Evolutionary conservation across 495 filamentous ascomycete genomes (phyloP).

Genomic region (Gamarada debralockiae): DNA sequence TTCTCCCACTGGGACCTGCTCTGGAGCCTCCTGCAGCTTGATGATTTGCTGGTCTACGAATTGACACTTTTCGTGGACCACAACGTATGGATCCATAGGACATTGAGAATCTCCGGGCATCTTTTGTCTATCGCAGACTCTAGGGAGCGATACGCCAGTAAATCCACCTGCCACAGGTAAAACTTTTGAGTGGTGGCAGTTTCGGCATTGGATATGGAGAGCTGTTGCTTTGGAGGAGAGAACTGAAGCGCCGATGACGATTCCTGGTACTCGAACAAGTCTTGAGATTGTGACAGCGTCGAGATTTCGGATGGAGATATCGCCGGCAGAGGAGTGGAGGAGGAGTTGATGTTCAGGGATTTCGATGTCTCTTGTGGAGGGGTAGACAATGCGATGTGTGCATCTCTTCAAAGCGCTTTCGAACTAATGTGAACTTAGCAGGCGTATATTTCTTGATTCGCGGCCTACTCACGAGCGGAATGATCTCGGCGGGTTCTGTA

Average conservation of each 20-base stretch:
- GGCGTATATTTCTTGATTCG: not conserved
- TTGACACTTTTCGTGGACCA: conserved; percentile 88
- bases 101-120: conserved; percentile 56
- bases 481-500: conserved; percentile 87
- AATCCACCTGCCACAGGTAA: conserved; percentile 80
- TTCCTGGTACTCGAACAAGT: conserved; percentile 93
- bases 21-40: conserved; percentile 97
- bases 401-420: conserved; percentile 86
- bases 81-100: conserved; percentile 91
- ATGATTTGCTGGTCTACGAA: conserved; percentile 99
- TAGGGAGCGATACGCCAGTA: conserved; percentile 75
- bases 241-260: conserved; percentile 95
- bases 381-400: conserved; percentile 84
- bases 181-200: conserved; percentile 70
- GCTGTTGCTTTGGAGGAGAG: conserved; percentile 92
- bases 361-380: conserved; percentile 61
- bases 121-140: conserved; percentile 59
- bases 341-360: conserved; percentile 93
- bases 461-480: conserved; percentile 67
- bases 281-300: conserved; percentile 91
- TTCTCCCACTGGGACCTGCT: conserved; percentile 97
- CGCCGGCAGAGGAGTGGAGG: conserved; percentile 84
- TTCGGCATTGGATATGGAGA: conserved; percentile 84
- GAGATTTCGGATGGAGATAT: conserved; percentile 90
- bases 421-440: conserved; percentile 55